Base-by-base conservation (phyloP, 2,329 filamentous ascomycete genomes). In the Thyridium curvatum region DNA sequence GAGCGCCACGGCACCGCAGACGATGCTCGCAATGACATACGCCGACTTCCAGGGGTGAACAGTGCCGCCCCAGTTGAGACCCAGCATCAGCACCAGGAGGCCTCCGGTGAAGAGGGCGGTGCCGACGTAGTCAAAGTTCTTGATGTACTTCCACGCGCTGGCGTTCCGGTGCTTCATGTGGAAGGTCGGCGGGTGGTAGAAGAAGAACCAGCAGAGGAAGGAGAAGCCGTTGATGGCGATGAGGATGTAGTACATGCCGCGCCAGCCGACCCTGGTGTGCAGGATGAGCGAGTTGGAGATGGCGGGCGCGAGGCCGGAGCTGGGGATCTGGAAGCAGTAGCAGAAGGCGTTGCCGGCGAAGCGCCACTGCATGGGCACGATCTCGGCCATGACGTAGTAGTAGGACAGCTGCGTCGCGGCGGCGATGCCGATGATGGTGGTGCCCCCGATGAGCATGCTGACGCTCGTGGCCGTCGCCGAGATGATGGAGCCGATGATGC, bases 311-410 rank as follows among this genome's bases (percentile, higher is more conserved):
- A 56, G 43, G n/a, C 47, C 51, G 12, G 49, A 51, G 35, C 51
- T 46, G n/a, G 53, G 57, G 39, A 59, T 49, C 12, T 52, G 53
- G 21, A 54, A 51, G 32, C 58, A 35, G 44, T 60, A 64, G 18
- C 60, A 52, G 35, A 52, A 51, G 9, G 53, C 49, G 36, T 56
- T 56, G 18, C 53, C 56, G 9, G 50, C 34, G 32, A 57, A 53
- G 26, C 62, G 60, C 18, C 54, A 45, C 45, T 59, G 58, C 47
- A 61, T 64, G 10, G 60, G 59, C 7, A 64, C 59, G 15, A 65
- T 51, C 46, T 66, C 63, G 12, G 51, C 54, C 40, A 62, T 49
- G 21, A 61, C 53, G 34, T 57, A 59, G 38, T 50, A 52, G 53
- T 59, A 65, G 13, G 56, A 59, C 16, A 64, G 49, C 45, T 66